Base-by-base conservation (phyloP, 2,329 filamentous ascomycete species). In the Alternaria sp. region DNA sequence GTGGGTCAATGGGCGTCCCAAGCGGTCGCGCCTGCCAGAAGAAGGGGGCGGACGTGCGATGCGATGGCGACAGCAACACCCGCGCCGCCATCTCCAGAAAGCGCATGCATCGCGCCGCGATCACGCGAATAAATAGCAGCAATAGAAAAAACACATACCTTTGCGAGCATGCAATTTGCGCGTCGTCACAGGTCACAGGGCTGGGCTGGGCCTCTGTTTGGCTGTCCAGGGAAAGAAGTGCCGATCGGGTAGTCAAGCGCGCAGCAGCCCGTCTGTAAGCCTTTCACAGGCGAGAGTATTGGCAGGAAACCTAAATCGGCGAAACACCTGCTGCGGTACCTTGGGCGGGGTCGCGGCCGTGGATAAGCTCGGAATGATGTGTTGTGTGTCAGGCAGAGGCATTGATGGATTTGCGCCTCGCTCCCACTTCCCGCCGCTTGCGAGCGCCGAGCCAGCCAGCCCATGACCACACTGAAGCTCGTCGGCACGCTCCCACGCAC, bases 301-400 rank as follows among this genome's bases (percentile, higher is more conserved):
- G 71, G 73, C 72, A 73, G 68, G 47, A 53, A 56, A 67, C 75
- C 74, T 73, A 74, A 71, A 71, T 71, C 69, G 72, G 67, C 67
- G 61, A 69, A 69, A 67, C 65, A 69, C 54, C 64, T 68, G 61
- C 66, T 65, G 55, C 69, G 67, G 64, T 61, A 57, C 70, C 71
- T 75, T 69, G 69, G 68, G 73, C 71, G 67, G 71, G 73, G 68
- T 75, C 66, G 71, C 60, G 69, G 72, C 67, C 69, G 72, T 71
- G 70, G 72, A 76, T 78, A 78, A 78, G 76, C 76, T 78, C 75
- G 75, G 73, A 75, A 76, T 77, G 76, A 76, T 77, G 71, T 68
- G 69, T 71, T 72, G 71, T 69, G 74, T 72, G 73, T 71, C 71
- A 71, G 69, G 63, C 68, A 68, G 64, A 62, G 60, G 62, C 65